Evolutionary conservation across 148 eudicot species (phyloP), one percentile per base, ranked within the genome.

Genomic region (Tetragonia tetragonoides): DNA sequence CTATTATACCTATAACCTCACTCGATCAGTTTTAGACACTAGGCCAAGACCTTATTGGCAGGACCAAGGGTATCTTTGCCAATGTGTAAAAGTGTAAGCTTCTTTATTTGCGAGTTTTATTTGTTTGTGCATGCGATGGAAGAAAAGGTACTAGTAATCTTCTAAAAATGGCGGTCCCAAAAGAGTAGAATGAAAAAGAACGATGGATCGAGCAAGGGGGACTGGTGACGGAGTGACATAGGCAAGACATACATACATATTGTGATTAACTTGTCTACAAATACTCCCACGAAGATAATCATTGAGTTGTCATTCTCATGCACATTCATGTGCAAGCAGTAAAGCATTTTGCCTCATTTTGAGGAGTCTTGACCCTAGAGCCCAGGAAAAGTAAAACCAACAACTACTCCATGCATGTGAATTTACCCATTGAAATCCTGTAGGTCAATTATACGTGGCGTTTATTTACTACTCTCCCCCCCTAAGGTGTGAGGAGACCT

Each of bases 301-400:
- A 14, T 64, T 63, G 80, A 81, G 59, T 75, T 81, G 83, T 81
- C 83, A 53, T 81, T 76, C 76, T 81, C 83, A 76, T 63, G 76
- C 68, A 76, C 41, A 12, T 51, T 64, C 83, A 81, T 76, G 83
- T 80, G 73, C 66, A 70, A 72, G 17, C 80, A 76, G 41, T 38
- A 72, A 72, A 77, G 77, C 68, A 66, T 72, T 72, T 57, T 81
- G 84, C 80, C 73, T 76, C 80, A 23, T 54, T 20, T 76, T 65
- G 70, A 81, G 84, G 84, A 39, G 63, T 72, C 77, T 57, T 71
- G 59, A 56, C 49, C 73, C 72, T 34, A 63, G n/a, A 16, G 42
- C 59, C 28, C 1, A 15, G 51, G 65, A 41, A 64, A 68, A 49
- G n/a, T 24, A 15, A 17, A 60, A 60, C n/a, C 64, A 10, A 54